Percentiles rank a stretch among this genome's conserved stretches.
phyloP scores from a whole-genome alignment of 75 land plant genomes.

The Cryptomeria japonica region DNA sequence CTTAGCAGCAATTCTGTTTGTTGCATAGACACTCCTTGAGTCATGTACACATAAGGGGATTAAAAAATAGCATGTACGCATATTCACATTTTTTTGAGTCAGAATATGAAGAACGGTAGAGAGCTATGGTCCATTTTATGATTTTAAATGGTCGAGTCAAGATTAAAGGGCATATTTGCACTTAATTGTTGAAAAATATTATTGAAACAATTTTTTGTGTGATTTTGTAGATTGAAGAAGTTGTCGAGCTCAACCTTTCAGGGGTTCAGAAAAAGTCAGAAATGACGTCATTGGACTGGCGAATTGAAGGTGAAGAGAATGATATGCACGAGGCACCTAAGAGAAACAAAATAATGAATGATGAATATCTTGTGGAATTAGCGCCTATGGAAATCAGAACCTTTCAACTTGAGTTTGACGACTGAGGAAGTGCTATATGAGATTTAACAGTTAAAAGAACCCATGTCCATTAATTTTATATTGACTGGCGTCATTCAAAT shows the following conservation, averaged over 20 bases:
- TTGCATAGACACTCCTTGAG: too few species aligned
- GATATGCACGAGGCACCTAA: neutral
- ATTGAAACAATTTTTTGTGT: neutral
- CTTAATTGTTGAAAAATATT: neutral
- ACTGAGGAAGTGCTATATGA: neutral
- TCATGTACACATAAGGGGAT: neutral
- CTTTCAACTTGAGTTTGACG: slow-evolving; percentile 20
- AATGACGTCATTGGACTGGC: slow-evolving; percentile 43
- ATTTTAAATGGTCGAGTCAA: neutral
- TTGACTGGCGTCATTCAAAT: neutral
- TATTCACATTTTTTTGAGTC: neutral
- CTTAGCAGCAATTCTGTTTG: too few species aligned
- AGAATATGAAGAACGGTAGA: neutral
- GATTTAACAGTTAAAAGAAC: neutral
- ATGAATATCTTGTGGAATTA: slow-evolving; percentile 14
- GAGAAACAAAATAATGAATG: neutral
- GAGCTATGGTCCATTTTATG: neutral
- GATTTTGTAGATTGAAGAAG: slow-evolving; percentile 27
- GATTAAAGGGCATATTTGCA: neutral
- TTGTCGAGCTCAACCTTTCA: slow-evolving; percentile 39
- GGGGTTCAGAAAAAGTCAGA: slow-evolving; percentile 38
- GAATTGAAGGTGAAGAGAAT: slow-evolving; percentile 21
- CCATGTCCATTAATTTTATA: neutral
- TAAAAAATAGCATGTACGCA: neutral
- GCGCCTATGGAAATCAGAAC: slow-evolving; percentile 37